phyloP scores from a whole-genome alignment of 176 grass and related monocot species.

The Urochloa ruziziensis region DNA sequence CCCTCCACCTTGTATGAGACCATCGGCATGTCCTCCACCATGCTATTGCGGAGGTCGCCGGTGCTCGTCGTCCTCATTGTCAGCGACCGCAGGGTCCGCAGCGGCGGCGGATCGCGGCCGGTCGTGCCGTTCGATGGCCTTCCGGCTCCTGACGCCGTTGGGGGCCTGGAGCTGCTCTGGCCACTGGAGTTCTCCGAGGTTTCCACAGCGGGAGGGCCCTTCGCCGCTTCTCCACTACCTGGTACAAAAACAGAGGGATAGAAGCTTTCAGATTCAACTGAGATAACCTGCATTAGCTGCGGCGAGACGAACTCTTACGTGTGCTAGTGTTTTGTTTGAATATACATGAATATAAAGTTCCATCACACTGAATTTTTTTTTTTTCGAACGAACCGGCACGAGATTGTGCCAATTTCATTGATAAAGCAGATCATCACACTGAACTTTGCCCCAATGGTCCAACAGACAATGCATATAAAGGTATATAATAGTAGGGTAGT shows the following conservation, averaged over 20 bases:
- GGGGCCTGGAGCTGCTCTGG: constrained; percentile 14
- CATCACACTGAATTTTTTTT: not conserved
- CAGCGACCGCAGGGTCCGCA: constrained; percentile 45
- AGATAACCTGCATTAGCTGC: not conserved
- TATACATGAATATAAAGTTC: not conserved
- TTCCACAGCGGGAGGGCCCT: constrained; percentile 14
- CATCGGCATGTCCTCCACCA: constrained; percentile 97
- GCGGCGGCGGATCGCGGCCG: not conserved
- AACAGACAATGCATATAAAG: constrained; percentile 2
- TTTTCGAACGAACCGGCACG: too few species aligned
- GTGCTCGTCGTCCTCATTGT: constrained; percentile 54
- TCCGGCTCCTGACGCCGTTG: not conserved
- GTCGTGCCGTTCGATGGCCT: not conserved
- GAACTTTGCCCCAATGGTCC: not conserved
- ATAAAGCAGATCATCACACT: too few species aligned
- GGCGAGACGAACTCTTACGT: not conserved
- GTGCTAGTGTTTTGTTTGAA: not conserved
- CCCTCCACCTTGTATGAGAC: constrained; percentile 72
- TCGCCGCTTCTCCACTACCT: constrained; percentile 7
- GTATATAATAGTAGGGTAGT: not conserved
- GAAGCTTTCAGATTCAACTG: not conserved
- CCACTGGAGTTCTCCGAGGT: constrained; percentile 8
- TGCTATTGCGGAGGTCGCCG: constrained; percentile 57
- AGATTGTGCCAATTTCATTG: too few species aligned
- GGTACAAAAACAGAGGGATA: not conserved